These are phyloP conservation scores for Tubosaeta brunneosetosa DNA, from an alignment of 768 basidiomycete species.

Conservation along the genomic window DNA sequence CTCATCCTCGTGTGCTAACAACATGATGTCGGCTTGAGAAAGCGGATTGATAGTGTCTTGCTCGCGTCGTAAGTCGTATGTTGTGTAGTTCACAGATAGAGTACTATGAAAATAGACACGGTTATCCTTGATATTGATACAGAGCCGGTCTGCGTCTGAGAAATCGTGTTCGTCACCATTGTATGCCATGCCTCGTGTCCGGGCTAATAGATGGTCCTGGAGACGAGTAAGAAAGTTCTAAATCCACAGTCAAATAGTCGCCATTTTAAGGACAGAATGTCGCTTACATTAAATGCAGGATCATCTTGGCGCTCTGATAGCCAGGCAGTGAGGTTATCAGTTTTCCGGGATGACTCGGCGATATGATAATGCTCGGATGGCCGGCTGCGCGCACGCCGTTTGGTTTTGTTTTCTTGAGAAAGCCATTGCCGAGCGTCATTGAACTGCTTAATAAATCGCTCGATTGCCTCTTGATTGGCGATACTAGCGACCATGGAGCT, in stretches of 20 bases:
- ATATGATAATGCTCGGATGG: no score
- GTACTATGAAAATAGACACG: conserved; percentile 18
- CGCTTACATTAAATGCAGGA: no score
- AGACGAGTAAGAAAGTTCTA: background rate
- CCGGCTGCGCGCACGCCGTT: no score
- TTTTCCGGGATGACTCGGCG: no score
- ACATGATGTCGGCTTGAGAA: conserved; percentile 34
- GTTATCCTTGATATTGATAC: conserved; percentile 21
- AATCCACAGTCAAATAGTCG: background rate
- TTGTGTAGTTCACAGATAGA: conserved; percentile 27
- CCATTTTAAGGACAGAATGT: no score
- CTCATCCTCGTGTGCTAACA: conserved; percentile 21
- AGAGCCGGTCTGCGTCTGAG: conserved; percentile 15
- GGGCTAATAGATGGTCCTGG: conserved; percentile 7
- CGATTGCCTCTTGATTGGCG: background rate
- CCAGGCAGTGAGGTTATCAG: no score
- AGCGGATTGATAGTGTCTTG: conserved; percentile 40
- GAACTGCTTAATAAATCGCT: conserved; percentile 1
- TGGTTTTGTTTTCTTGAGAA: background rate
- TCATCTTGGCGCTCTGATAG: no score
- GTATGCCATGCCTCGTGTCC: conserved; percentile 7
- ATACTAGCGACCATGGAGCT: background rate
- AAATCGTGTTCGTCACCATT: conserved; percentile 28
- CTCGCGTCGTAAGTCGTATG: conserved; percentile 20
- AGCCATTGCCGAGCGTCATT: background rate